These are phyloP conservation scores for Alternaria sp. DNA, from an alignment of 2,329 filamentous ascomycete genomes.

Conservation along the genomic window DNA sequence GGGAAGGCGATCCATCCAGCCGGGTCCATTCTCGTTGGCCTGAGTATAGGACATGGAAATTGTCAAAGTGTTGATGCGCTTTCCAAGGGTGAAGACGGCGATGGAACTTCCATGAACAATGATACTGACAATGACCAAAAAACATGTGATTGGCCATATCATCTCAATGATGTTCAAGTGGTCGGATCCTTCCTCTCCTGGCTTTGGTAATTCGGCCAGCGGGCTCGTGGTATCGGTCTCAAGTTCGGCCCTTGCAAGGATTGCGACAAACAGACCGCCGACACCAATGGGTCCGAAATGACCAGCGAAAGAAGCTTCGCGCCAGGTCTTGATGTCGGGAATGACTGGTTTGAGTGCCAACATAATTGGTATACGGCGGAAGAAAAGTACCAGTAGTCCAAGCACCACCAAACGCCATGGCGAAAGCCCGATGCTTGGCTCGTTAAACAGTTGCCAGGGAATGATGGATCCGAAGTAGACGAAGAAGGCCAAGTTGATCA, in stretches of 20 bases:
- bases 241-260: conserved; percentile 89
- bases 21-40: conserved; percentile 83
- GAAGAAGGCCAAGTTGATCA: conserved; percentile 97
- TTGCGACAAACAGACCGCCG: conserved; percentile 93
- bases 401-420: conserved; percentile 95
- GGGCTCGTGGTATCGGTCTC: conserved; percentile 80
- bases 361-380: conserved; percentile 96
- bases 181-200: conserved; percentile 53
- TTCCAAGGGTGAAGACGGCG: conserved; percentile 95
- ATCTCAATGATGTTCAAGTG: conserved; percentile 77
- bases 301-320: conserved; percentile 93
- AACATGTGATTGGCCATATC: conserved; percentile 95
- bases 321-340: conserved; percentile 97
- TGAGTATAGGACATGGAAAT: conserved; percentile 96
- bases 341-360: conserved; percentile 87
- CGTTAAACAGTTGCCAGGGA: conserved; percentile 91
- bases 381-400: conserved; percentile 90
- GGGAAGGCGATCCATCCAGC: conserved; percentile 94
- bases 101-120: conserved; percentile 97
- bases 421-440: conserved; percentile 69
- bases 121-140: conserved; percentile 93
- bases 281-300: conserved; percentile 98
- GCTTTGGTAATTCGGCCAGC: conserved; percentile 65
- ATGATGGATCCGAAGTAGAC: conserved; percentile 98
- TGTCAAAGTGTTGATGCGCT: conserved; percentile 95